These are phyloP conservation scores for Debaryomyces singareniensis DNA, from an alignment of 1,139 yeast species.

Conservation along the genomic window DNA sequence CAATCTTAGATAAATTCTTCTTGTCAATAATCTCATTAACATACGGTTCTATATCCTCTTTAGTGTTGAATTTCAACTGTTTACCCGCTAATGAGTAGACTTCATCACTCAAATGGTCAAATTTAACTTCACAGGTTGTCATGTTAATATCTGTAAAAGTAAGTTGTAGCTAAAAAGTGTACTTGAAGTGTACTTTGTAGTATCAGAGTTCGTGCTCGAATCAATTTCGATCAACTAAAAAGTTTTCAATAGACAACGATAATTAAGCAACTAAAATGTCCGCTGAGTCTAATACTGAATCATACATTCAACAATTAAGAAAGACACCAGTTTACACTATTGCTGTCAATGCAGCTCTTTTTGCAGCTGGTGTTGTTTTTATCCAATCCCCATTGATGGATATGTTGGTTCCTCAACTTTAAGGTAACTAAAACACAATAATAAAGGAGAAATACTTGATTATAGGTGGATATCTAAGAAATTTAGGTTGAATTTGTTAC, in stretches of 20 bases:
- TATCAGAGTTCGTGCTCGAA: too few relatives aligned
- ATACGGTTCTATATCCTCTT: conserved; percentile 65
- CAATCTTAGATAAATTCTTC: conserved; percentile 48
- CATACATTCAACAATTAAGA: conserved; percentile 41
- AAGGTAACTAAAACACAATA: conserved; percentile 7
- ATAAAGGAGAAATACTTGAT: not conserved
- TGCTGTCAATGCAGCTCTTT: conserved; percentile 55
- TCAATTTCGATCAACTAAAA: too few relatives aligned
- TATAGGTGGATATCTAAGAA: not conserved
- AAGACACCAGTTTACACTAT: conserved; percentile 61
- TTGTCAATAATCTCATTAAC: conserved; percentile 44
- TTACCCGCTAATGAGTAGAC: conserved; percentile 64
- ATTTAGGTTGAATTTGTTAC: not conserved
- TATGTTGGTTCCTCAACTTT: conserved; percentile 71
- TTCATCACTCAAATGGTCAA: conserved; percentile 23
- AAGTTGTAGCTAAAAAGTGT: too few relatives aligned
- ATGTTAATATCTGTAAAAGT: conserved; percentile 6
- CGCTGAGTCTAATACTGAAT: too few relatives aligned
- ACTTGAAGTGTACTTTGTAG: too few relatives aligned
- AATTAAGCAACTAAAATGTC: too few relatives aligned
- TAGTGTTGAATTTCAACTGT: conserved; percentile 68
- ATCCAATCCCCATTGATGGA: conserved; percentile 78
- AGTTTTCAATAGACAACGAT: too few relatives aligned
- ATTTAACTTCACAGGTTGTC: conserved; percentile 20
- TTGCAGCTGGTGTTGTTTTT: conserved; percentile 67